Percentiles rank a stretch among this genome's conserved stretches.
Conservation (phyloP, 768 basidiomycete genomes). For the Phaffia tasmanica region DNA sequence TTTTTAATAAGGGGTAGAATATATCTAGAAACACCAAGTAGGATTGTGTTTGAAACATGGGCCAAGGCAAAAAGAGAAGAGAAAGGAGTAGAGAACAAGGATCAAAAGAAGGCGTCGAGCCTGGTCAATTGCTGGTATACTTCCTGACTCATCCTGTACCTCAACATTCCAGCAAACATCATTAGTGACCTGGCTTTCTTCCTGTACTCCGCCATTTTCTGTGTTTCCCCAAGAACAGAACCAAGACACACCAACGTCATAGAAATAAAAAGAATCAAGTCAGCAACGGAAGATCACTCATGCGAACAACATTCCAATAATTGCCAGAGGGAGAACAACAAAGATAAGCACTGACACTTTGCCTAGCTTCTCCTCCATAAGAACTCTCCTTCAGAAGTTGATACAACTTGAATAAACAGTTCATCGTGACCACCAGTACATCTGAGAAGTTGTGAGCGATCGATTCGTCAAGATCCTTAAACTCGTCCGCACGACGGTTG, state of each 20-base stretch:
- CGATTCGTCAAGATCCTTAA: slow-evolving; percentile 70
- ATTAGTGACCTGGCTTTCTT: slow-evolving; percentile 76
- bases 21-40: no score
- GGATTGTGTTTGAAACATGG: no score
- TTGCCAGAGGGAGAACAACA: neutral
- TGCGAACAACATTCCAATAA: neutral
- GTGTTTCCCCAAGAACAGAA: slow-evolving; percentile 26
- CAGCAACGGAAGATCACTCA: neutral
- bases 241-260: slow-evolving; percentile 27
- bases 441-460: slow-evolving; percentile 80
- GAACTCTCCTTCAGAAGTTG: slow-evolving; percentile 60
- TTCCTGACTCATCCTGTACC: slow-evolving; percentile 81
- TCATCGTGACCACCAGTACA: slow-evolving; percentile 85
- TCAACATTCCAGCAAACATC: slow-evolving; percentile 61
- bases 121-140: slow-evolving; percentile 72
- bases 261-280: slow-evolving; percentile 24
- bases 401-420: slow-evolving; percentile 70
- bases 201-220: slow-evolving; percentile 58
- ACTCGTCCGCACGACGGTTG: slow-evolving; percentile 75
- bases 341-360: slow-evolving; percentile 49
- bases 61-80: no score
- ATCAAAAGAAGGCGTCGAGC: no score
- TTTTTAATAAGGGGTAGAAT: no score
- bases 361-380: slow-evolving; percentile 61
- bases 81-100: no score